These are phyloP conservation scores for Tolypocladium inflatum DNA, from an alignment of 2,329 filamentous ascomycete genomes.

Conservation along the genomic window DNA sequence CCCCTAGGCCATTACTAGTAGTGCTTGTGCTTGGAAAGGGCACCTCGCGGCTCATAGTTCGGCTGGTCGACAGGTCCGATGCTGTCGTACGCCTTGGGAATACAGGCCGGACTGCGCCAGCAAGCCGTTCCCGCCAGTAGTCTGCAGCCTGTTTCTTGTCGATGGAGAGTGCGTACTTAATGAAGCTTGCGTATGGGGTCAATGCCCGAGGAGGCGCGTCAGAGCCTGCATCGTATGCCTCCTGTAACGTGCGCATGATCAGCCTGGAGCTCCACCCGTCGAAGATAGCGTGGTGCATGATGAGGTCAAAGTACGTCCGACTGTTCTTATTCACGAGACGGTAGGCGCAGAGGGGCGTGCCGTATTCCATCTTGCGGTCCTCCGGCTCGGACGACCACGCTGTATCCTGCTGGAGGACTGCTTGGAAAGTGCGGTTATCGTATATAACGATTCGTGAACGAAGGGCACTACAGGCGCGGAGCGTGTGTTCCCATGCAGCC, in stretches of 20 bases:
- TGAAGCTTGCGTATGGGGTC: too few species aligned
- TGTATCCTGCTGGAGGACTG: background rate
- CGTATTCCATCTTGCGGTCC: too few species aligned
- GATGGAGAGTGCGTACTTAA: too few species aligned
- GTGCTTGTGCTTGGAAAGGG: background rate
- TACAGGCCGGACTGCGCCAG: too few species aligned
- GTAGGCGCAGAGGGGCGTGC: background rate
- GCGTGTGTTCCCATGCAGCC: constrained; percentile 14
- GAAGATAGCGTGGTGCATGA: background rate
- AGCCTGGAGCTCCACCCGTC: background rate
- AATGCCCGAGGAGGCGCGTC: too few species aligned
- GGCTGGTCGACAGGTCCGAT: too few species aligned
- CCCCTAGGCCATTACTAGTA: too few species aligned
- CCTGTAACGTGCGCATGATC: background rate
- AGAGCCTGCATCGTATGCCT: background rate
- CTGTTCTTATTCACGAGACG: background rate
- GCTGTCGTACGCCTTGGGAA: too few species aligned
- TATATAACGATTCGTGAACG: constrained; percentile 4
- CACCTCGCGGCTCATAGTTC: too few species aligned
- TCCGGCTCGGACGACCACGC: too few species aligned
- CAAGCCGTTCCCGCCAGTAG: too few species aligned
- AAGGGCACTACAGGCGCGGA: constrained; percentile 1
- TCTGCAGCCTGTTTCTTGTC: too few species aligned
- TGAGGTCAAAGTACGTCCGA: background rate
- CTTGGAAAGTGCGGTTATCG: background rate